Evolutionary conservation across 345 rosid genomes (phyloP), one percentile per base, ranked within the genome.

Genomic region (Eucalyptus virginea): DNA sequence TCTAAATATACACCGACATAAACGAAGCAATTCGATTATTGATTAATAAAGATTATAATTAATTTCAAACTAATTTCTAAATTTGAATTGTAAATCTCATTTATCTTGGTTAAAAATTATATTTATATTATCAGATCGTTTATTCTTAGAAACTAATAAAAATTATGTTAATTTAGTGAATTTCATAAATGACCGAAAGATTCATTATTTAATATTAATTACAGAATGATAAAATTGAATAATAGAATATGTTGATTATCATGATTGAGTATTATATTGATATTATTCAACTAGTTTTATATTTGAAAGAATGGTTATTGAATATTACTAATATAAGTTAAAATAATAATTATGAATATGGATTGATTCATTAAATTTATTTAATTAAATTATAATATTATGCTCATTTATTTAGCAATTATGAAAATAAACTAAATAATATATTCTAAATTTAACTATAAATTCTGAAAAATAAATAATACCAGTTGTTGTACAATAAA

Each of bases 351-450:
- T 28, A 15, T 65, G 6, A 3, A 65, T n/a, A n/a, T 65, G 72
- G 32, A 65, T n/a, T 14, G 37, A 65, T n/a, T 16, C 40, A 65
- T 65, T 65, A 0, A n/a, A n/a, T n/a, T n/a, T 15, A 2, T 65
- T n/a, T 65, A 60, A 62, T 1, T 62, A 32, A n/a, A 15, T 7
- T n/a, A n/a, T 4, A 65, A n/a, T 32, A n/a, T 15, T n/a, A 16
- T 65, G 37, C 0, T 65, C 0, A 65, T n/a, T 65, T 65, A n/a
- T 62, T n/a, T 67, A n/a, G 21, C 21, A 67, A 67, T 67, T 67
- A 67, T n/a, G 1, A 67, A n/a, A n/a, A n/a, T 62, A 0, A 62
- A 30, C 3, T 32, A 16, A n/a, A 65, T 0, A 15, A 65, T n/a
- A 67, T 0, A 56, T 56, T 1, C 0, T 67, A 32, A 8, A 67